Conservation (phyloP, 768 basidiomycete species). For the Lepiota brunneoincarnata region DNA sequence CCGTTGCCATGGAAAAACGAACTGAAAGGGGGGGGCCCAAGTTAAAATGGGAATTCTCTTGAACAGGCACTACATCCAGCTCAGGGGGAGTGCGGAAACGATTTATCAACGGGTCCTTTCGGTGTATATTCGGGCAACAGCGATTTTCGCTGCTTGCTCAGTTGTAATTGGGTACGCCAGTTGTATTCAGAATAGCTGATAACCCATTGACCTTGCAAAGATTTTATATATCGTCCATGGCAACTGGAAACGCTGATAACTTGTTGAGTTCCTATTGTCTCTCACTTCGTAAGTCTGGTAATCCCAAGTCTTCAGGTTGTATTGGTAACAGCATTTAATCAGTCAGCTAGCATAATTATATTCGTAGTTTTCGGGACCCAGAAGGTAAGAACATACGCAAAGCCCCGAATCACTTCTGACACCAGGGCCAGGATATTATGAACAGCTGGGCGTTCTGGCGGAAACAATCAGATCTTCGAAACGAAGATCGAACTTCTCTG, state of each 20-base stretch:
- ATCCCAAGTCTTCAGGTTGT: not conserved
- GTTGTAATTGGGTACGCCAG: not conserved
- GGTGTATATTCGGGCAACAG: conserved; percentile 1
- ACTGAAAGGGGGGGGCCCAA: not conserved
- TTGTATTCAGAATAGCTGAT: not conserved
- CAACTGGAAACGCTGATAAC: not conserved
- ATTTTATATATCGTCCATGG: conserved; percentile 1
- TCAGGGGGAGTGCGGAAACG: not conserved
- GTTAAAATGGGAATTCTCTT: conserved; percentile 3
- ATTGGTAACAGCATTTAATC: not conserved
- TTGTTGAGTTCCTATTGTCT: conserved; percentile 1
- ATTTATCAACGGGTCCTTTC: not conserved
- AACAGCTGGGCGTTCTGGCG: conserved; percentile 9
- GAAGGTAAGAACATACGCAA: not conserved
- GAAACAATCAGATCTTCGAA: not conserved
- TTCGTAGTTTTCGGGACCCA: conserved; percentile 6
- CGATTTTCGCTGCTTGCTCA: not conserved
- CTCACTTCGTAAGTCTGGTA: not conserved
- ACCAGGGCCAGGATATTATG: not conserved
- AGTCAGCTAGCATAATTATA: conserved; percentile 3
- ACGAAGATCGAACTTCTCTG: not conserved
- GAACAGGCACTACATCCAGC: not conserved
- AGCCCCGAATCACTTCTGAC: not conserved
- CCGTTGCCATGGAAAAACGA: not conserved
- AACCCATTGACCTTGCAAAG: not conserved